Evolutionary conservation across 2,329 filamentous ascomycete genomes (phyloP).

Genomic region (Trichocomaceae sp.): DNA sequence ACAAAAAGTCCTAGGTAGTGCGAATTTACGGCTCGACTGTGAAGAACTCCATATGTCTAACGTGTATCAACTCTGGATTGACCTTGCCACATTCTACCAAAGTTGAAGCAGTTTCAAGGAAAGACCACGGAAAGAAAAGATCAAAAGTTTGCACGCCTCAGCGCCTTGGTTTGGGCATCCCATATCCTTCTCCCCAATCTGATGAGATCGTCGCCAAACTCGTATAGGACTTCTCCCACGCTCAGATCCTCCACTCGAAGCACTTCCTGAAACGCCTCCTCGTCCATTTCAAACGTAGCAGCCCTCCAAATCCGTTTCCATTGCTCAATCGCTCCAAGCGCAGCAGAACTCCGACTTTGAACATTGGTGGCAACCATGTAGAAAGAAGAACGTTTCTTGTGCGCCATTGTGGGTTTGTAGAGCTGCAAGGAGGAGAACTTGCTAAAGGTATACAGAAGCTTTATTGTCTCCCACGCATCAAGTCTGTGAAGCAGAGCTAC

Average conservation of each 20-base stretch:
- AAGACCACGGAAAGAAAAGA: too few species aligned
- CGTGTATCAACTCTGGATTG: too few species aligned
- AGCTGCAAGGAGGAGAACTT: neutral
- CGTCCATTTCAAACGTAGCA: neutral
- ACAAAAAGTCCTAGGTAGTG: too few species aligned
- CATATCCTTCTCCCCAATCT: neutral
- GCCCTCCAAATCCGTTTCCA: neutral
- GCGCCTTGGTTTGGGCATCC: neutral
- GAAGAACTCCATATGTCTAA: too few species aligned
- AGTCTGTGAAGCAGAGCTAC: neutral
- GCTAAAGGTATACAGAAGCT: neutral
- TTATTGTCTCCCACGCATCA: neutral
- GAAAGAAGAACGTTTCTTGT: neutral
- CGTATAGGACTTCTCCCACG: neutral
- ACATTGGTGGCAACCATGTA: neutral
- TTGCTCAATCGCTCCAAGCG: neutral
- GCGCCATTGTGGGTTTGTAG: neutral
- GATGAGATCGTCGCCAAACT: neutral
- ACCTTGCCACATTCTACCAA: too few species aligned
- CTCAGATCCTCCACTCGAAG: neutral
- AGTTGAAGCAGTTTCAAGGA: too few species aligned
- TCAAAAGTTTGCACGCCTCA: neutral
- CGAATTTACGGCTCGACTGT: too few species aligned
- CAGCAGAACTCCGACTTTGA: neutral
- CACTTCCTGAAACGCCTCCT: neutral